Percentiles rank a stretch among this genome's conserved stretches.
phyloP scores from a whole-genome alignment of 2,329 filamentous ascomycete genomes.

The Pyricularia pennisetigena region DNA sequence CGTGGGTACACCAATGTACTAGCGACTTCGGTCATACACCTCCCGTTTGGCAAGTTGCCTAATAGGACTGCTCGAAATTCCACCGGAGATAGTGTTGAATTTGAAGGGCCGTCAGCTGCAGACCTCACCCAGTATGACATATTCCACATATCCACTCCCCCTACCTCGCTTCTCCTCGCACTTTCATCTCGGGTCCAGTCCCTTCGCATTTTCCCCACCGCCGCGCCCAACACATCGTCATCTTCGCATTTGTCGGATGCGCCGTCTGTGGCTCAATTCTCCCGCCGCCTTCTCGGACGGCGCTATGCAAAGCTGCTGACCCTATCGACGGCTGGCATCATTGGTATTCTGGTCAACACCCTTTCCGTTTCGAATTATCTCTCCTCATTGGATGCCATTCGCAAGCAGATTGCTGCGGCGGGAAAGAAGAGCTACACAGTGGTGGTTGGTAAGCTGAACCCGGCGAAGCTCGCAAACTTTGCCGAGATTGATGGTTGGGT shows the following conservation, averaged over 20 bases:
- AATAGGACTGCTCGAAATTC: conserved; percentile 58
- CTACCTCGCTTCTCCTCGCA: conserved; percentile 74
- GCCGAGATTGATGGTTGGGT: conserved; percentile 94
- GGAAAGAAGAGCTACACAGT: conserved; percentile 96
- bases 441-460: conserved; percentile 92
- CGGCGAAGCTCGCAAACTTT: conserved; percentile 94
- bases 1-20: conserved; percentile 63
- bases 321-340: conserved; percentile 70
- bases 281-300: conserved; percentile 56
- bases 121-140: conserved; percentile 59
- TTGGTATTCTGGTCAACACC: conserved; percentile 94
- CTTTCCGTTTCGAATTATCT: conserved; percentile 88
- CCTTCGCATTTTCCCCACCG: conserved; percentile 63
- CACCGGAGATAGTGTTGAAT: conserved; percentile 18
- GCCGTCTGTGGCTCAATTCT: conserved; percentile 36
- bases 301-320: conserved; percentile 81
- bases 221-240: background rate
- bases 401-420: conserved; percentile 60
- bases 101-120: conserved; percentile 26
- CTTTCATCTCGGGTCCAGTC: conserved; percentile 72
- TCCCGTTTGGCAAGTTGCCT: conserved; percentile 72
- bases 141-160: conserved; percentile 73
- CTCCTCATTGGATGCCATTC: conserved; percentile 64
- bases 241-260: conserved; percentile 12
- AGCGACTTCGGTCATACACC: conserved; percentile 61